Conservation (phyloP, 2,329 filamentous ascomycete species). For the Rutstroemia sp. region DNA sequence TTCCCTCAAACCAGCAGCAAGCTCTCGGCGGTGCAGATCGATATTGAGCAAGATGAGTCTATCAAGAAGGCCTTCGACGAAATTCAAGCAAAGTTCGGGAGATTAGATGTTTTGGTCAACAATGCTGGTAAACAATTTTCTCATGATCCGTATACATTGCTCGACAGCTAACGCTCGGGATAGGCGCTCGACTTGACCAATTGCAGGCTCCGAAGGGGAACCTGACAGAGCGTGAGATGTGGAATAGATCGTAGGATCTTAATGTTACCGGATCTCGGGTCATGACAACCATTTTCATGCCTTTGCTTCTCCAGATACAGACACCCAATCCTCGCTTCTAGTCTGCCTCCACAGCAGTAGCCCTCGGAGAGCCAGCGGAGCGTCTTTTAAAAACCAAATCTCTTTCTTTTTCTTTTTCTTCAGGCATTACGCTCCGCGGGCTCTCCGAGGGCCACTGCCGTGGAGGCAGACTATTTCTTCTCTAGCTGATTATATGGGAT, state of each 20-base stretch:
- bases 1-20: constrained; percentile 29
- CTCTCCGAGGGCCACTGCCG: too few species aligned
- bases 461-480: too few species aligned
- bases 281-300: constrained; percentile 32
- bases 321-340: constrained; percentile 36
- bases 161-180: background rate
- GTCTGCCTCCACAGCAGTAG: too few species aligned
- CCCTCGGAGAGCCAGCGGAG: too few species aligned
- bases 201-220: constrained; percentile 20
- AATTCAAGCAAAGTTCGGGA: constrained; percentile 24
- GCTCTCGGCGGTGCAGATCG: constrained; percentile 21
- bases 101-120: constrained; percentile 33
- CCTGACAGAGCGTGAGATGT: constrained; percentile 32
- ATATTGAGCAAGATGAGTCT: constrained; percentile 29
- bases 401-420: too few species aligned
- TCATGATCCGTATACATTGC: background rate
- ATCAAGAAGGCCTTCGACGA: constrained; percentile 27
- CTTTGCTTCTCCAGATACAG: constrained; percentile 38
- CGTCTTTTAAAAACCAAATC: too few species aligned
- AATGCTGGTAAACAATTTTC: constrained; percentile 23
- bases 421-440: too few species aligned
- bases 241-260: constrained; percentile 35
- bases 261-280: constrained; percentile 37
- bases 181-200: constrained; percentile 26
- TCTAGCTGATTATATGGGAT: too few species aligned